These are phyloP conservation scores for Ogataea wickerhamii DNA, from an alignment of 805 yeast genomes.

Conservation along the genomic window DNA sequence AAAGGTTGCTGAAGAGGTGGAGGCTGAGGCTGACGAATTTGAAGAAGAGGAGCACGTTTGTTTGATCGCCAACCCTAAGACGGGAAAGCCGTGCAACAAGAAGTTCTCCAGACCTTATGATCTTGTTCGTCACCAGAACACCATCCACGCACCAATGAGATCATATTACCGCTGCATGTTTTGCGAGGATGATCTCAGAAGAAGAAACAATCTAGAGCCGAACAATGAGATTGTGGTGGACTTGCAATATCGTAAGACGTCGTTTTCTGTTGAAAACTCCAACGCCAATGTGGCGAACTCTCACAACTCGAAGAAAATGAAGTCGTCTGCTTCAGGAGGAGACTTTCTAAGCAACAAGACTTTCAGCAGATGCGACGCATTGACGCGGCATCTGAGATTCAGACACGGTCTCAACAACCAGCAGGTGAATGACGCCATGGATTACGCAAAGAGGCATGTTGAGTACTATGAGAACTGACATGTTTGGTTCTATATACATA, in stretches of 20 bases:
- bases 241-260: slow-evolving; percentile 24
- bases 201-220: slow-evolving; percentile 37
- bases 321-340: slow-evolving; percentile 24
- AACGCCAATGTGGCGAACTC: slow-evolving; percentile 29
- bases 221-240: slow-evolving; percentile 42
- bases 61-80: slow-evolving; percentile 53
- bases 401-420: slow-evolving; percentile 73
- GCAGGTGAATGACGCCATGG: slow-evolving; percentile 67
- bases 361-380: slow-evolving; percentile 90
- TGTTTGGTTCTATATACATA: too few species aligned
- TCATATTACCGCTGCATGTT: slow-evolving; percentile 81
- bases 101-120: slow-evolving; percentile 93
- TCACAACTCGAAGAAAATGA: slow-evolving; percentile 38
- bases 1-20: slow-evolving; percentile 3
- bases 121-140: slow-evolving; percentile 90
- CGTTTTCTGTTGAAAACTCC: slow-evolving; percentile 29
- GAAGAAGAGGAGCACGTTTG: slow-evolving; percentile 49
- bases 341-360: slow-evolving; percentile 50
- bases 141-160: slow-evolving; percentile 87
- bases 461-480: slow-evolving; percentile 45
- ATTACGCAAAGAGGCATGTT: slow-evolving; percentile 73
- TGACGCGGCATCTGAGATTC: slow-evolving; percentile 88
- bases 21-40: slow-evolving; percentile 5
- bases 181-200: slow-evolving; percentile 69
- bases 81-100: slow-evolving; percentile 65